Percentiles rank a stretch among this genome's conserved stretches.
Conservation (phyloP, 2,329 filamentous ascomycete genomes). For the Trichoderma semiorbis region DNA sequence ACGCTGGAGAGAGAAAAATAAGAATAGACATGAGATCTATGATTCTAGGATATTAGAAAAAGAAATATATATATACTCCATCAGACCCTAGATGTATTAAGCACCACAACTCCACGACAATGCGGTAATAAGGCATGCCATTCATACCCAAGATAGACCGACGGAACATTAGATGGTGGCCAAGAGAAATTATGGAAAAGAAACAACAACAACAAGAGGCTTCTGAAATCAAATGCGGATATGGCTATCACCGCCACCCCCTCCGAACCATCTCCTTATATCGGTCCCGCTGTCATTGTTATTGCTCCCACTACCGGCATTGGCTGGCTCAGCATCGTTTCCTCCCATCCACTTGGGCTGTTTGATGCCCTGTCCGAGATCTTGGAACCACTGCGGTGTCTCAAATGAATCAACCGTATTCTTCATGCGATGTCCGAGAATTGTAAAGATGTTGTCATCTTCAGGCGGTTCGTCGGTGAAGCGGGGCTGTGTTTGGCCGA, state of each 20-base stretch:
- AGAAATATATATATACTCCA: not conserved
- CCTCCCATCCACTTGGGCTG: conserved; percentile 79
- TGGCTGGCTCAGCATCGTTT: conserved; percentile 38
- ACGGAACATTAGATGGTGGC: not conserved
- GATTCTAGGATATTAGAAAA: not conserved
- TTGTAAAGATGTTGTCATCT: conserved; percentile 78
- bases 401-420: conserved; percentile 88
- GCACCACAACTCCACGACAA: conserved; percentile 13
- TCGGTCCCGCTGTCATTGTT: conserved; percentile 42
- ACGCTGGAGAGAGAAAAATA: not conserved
- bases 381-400: conserved; percentile 76
- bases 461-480: conserved; percentile 56
- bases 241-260: conserved; percentile 17
- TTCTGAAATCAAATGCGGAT: conserved; percentile 21
- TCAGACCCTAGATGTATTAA: not conserved
- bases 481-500: conserved; percentile 27
- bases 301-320: conserved; percentile 27
- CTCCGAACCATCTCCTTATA: conserved; percentile 54
- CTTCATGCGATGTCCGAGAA: conserved; percentile 77
- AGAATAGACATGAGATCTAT: conserved; percentile 7
- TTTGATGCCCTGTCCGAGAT: conserved; percentile 65
- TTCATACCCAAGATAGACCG: conserved; percentile 1
- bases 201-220: not conserved
- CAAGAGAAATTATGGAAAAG: not conserved
- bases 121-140: not conserved